Base-by-base conservation (phyloP, 495 filamentous ascomycete species). In the Haplographium delicatum region DNA sequence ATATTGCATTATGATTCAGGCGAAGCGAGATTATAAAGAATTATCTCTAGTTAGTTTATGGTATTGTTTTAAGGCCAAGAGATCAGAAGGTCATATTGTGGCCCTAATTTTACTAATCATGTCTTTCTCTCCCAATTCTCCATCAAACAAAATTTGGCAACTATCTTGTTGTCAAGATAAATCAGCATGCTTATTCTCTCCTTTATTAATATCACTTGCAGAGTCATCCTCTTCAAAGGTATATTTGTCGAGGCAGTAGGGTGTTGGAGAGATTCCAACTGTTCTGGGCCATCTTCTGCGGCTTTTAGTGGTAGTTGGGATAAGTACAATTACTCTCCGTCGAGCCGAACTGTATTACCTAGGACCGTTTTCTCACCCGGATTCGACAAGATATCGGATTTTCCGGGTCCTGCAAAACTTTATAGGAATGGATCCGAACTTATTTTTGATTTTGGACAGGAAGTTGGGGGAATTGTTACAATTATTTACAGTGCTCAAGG, bases 241-340 rank as follows among this genome's bases (percentile, higher is more conserved):
- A 5, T 8, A 38, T 38, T 38, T 9, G 34, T 38, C 15, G 34
- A 7, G 3, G 51, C 46, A 19, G 26, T 39, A 9, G 33, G 30
- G 26, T 85, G 81, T 56, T 85, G 80, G 81, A 65, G 74, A 43
- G 60, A 78, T 43, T 78, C 74, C 5, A 59, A 68, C 30, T 85
- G 81, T 50, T 72, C 72, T 19, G 77, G 79, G 0, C 73, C 79
- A 22, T 51, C 61, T 11, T 52, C 69, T 10, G 48, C 68, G 7
- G 22, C 78, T 16, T 85, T 84, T 53, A 68, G 72, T 0, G 81
- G 80, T 3, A 59, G 62, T 20, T 84, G 82, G 80, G 79, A 84
- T 27, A 62, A 68, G 3, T 78, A 84, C 58, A 84, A 78, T 42
- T 84, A 73, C 53, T 73, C 81, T 4, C 80, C 81, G 11, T 22